Evolutionary conservation across 2,329 filamentous ascomycete genomes (phyloP).

Genomic region (Pseudogymnoascus sp.): DNA sequence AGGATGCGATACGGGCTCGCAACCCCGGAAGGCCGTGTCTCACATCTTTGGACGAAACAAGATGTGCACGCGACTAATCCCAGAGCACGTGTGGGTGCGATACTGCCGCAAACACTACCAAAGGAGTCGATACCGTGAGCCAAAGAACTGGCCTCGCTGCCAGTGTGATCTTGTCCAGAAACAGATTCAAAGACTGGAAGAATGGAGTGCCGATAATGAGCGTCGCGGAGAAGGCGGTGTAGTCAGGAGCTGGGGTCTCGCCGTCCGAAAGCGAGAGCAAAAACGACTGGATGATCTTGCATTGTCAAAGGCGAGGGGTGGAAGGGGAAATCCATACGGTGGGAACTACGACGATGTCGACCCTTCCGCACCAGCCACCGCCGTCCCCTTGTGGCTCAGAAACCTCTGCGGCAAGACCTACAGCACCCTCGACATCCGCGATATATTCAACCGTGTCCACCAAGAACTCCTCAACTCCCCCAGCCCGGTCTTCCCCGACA

Average conservation of each 20-base stretch:
- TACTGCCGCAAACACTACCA: conserved; percentile 82
- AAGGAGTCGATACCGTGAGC: conserved; percentile 63
- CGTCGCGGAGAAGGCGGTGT: conserved; percentile 35
- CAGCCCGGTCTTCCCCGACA: conserved; percentile 34
- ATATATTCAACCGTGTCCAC: conserved; percentile 34
- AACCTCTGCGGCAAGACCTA: conserved; percentile 30
- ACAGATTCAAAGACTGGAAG: conserved; percentile 57
- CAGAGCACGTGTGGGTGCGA: conserved; percentile 64
- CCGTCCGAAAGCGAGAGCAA: conserved; percentile 59
- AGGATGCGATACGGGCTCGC: conserved; percentile 54
- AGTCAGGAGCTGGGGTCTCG: conserved; percentile 55
- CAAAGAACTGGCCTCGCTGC: conserved; percentile 49
- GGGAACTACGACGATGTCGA: conserved; percentile 22
- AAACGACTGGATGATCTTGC: conserved; percentile 44
- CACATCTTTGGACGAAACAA: conserved; percentile 84
- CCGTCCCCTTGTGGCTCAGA: conserved; percentile 31
- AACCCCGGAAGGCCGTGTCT: conserved; percentile 68
- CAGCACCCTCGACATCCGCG: conserved; percentile 31
- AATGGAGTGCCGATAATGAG: conserved; percentile 53
- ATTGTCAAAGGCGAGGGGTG: conserved; percentile 15
- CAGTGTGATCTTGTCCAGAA: conserved; percentile 59
- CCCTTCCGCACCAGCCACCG: conserved; percentile 25
- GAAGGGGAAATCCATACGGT: conserved; percentile 21
- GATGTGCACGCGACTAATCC: conserved; percentile 64
- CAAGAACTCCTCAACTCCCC: conserved; percentile 31